Evolutionary conservation across 352 stramenopile species (phyloP), one percentile per base, ranked within the genome.

Genomic region (Pythium graminicola): DNA sequence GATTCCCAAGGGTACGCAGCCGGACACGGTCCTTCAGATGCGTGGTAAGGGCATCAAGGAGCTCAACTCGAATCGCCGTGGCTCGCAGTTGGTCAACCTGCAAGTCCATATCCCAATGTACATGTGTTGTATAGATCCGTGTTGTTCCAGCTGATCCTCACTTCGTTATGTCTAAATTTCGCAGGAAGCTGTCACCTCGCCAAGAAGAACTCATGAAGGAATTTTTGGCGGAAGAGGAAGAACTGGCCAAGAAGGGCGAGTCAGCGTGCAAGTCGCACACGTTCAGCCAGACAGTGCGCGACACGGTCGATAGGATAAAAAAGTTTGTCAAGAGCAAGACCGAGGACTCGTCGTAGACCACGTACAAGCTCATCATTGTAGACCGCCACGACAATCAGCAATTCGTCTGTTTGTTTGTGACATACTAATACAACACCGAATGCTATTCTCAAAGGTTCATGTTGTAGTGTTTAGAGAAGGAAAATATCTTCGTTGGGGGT

Each of bases 1-100:
- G 74, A 89, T 94, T 48, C 94, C 95, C 9, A 90, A 90, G 42
- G 96, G 95, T 51, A 97, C 86, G 23, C 95, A 99, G 76, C 90
- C 95, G 7, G 94, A 96, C 60, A 93, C 93, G 22, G 95, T 98
- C 57, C 73, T 99, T 26, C 85, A 98, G 65, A 93, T 99, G 65
- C 84, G 95, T 40, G 92, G 93, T 36, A 98, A 98, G 69, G 96
- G 96, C 42, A 97, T 99, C 48, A 95, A 95, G 57, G 76, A 95
- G 47, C 77, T 99, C 52, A 95, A 96, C 62, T 93, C 88, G 42
- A 85, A 80, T 56, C 81, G 86, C 52, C 79, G 89, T 27, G 97
- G 96, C 42, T 97, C 98, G 64, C 97, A 99, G 69, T 76, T 98
- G 38, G 95, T 99, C 28, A 97, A 98, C 58, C 54, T 99, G 26